These are phyloP conservation scores for Trichoderma arundinaceum DNA, from an alignment of 2,329 filamentous ascomycete genomes.

Conservation along the genomic window DNA sequence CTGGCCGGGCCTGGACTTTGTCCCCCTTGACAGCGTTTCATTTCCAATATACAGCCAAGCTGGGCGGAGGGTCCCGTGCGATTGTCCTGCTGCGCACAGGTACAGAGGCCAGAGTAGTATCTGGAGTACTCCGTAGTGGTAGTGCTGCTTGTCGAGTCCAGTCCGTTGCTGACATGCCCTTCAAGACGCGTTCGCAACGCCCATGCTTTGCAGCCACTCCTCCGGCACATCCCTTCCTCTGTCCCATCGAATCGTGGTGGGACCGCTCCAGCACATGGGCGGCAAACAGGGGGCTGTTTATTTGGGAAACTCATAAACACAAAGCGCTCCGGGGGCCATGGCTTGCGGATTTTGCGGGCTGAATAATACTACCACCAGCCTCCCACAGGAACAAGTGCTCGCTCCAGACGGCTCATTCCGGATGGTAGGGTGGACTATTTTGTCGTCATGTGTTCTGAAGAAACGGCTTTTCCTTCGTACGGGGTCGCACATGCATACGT, in stretches of 20 bases:
- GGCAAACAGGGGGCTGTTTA: constrained; percentile 22
- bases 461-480: constrained; percentile 11
- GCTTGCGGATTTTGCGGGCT: constrained; percentile 19
- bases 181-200: neutral
- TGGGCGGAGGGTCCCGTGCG: no score
- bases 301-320: neutral
- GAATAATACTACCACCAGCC: constrained; percentile 20
- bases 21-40: constrained; percentile 18
- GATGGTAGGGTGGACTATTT: constrained; percentile 10
- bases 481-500: constrained; percentile 8
- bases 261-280: constrained; percentile 23
- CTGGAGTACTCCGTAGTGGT: no score
- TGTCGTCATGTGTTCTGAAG: constrained; percentile 28
- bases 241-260: constrained; percentile 16
- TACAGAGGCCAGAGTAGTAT: no score
- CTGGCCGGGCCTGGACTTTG: neutral
- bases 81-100: no score
- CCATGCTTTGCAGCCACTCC: constrained; percentile 12
- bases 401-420: constrained; percentile 11
- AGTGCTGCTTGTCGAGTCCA: neutral
- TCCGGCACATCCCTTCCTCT: constrained; percentile 20
- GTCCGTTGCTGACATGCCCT: neutral
- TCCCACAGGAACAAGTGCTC: constrained; percentile 8
- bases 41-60: neutral
- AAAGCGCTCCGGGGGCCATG: neutral